phyloP scores from a whole-genome alignment of 2,329 filamentous ascomycete species.

The Pleurostoma richardsiae region DNA sequence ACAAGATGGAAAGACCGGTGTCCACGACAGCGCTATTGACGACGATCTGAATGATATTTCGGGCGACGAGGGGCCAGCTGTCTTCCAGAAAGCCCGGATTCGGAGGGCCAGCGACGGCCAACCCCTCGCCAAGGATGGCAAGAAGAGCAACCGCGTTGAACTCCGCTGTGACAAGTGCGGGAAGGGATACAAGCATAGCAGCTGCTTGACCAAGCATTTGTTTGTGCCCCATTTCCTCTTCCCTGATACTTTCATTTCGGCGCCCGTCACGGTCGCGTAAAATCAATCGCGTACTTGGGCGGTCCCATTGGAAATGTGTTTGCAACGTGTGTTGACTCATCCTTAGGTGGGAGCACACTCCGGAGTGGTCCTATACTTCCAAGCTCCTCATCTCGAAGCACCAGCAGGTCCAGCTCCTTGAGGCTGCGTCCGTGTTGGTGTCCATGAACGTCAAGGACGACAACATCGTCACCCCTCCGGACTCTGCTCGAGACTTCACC shows the following conservation, averaged over 20 bases:
- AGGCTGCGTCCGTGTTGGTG: conserved; percentile 93
- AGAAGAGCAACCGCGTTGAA: conserved; percentile 75
- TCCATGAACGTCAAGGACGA: conserved; percentile 66
- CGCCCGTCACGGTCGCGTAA: conserved; percentile 14
- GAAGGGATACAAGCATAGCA: conserved; percentile 99
- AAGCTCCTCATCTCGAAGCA: conserved; percentile 99
- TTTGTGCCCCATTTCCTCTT: conserved; percentile 68
- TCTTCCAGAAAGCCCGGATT: conserved; percentile 43
- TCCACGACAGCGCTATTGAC: conserved; percentile 60
- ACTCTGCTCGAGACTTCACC: conserved; percentile 61
- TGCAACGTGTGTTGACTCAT: conserved; percentile 29
- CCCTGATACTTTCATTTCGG: conserved; percentile 30
- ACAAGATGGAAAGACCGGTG: conserved; percentile 41
- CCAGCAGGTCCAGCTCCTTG: conserved; percentile 95
- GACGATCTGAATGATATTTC: conserved; percentile 60
- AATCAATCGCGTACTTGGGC: background rate
- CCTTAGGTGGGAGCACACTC: conserved; percentile 95
- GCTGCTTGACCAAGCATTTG: conserved; percentile 99
- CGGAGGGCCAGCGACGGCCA: conserved; percentile 81
- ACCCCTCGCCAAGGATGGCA: conserved; percentile 72
- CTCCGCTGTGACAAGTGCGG: conserved; percentile 96
- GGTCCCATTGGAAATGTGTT: too few species aligned
- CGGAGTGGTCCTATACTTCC: conserved; percentile 94
- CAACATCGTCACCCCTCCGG: conserved; percentile 54
- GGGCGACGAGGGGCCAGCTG: conserved; percentile 45